These are phyloP conservation scores for Neofusicoccum sp. DNA, from an alignment of 2,329 filamentous ascomycete genomes.

Conservation along the genomic window DNA sequence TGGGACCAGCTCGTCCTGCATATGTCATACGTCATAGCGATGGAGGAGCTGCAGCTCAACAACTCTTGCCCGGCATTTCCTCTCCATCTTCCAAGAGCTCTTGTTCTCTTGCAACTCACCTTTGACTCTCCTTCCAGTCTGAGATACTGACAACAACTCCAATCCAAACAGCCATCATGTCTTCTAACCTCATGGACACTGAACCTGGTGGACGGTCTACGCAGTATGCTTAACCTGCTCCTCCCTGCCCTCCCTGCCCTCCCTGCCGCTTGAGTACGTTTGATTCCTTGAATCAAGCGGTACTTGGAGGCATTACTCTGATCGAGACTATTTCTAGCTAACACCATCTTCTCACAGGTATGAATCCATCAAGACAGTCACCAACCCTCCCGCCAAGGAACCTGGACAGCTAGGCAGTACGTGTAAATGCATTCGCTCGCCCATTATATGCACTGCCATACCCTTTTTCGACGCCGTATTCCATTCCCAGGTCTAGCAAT, in stretches of 20 bases:
- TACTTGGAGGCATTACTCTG: too few relatives aligned
- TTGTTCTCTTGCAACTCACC: not conserved
- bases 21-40: conserved; percentile 9
- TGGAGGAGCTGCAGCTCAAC: conserved; percentile 11
- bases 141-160: too few relatives aligned
- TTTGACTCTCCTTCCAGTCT: too few relatives aligned
- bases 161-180: conserved; percentile 40
- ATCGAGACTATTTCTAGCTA: too few relatives aligned
- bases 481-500: not conserved
- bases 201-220: conserved; percentile 59
- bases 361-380: conserved; percentile 55
- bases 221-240: conserved; percentile 45
- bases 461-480: not conserved
- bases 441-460: too few relatives aligned
- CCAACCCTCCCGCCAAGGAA: conserved; percentile 51
- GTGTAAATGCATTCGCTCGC: too few relatives aligned
- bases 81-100: not conserved
- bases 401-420: conserved; percentile 58
- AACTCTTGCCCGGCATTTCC: not conserved
- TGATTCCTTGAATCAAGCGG: not conserved
- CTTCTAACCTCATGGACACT: conserved; percentile 57
- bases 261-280: not conserved
- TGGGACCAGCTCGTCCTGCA: not conserved
- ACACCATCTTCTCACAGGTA: conserved; percentile 46
- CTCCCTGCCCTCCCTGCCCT: not conserved